Evolutionary conservation across 805 yeast species (phyloP).

Genomic region (Nakazawaea anatomiae): DNA sequence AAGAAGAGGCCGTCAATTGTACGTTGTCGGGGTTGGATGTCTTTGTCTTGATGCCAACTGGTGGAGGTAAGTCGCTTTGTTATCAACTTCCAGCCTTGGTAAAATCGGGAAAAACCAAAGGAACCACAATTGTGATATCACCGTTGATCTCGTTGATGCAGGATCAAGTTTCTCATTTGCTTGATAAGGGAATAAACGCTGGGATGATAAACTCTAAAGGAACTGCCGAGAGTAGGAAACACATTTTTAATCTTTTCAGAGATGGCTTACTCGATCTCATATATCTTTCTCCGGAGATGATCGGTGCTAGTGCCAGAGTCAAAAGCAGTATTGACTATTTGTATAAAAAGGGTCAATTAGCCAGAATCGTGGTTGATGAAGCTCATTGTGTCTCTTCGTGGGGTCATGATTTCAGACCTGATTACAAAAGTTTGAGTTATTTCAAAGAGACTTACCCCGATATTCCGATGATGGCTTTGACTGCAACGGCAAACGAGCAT

Average conservation of each 20-base stretch:
- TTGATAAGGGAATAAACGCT: conserved; percentile 64
- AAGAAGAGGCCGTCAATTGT: conserved; percentile 79
- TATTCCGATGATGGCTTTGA: conserved; percentile 90
- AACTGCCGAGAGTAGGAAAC: conserved; percentile 53
- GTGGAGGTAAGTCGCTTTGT: conserved; percentile 96
- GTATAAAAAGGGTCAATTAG: conserved; percentile 50
- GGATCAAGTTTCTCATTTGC: conserved; percentile 85
- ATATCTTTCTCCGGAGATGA: conserved; percentile 93
- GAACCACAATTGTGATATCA: conserved; percentile 88
- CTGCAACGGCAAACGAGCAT: conserved; percentile 93
- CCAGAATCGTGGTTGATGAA: conserved; percentile 90
- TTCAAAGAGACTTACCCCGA: conserved; percentile 71
- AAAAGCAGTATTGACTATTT: conserved; percentile 56
- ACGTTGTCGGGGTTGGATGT: conserved; percentile 76
- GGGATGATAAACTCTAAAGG: conserved; percentile 85
- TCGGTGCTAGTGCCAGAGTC: conserved; percentile 66
- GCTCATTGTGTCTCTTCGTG: conserved; percentile 98
- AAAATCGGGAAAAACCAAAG: conserved; percentile 64
- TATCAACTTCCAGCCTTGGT: conserved; percentile 93
- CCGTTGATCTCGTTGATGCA: conserved; percentile 96
- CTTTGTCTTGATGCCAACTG: conserved; percentile 96
- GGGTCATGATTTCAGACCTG: conserved; percentile 99
- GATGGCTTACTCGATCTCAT: conserved; percentile 69
- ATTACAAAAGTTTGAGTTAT: conserved; percentile 73
- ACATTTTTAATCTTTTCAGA: conserved; percentile 54